Conservation (phyloP, 495 filamentous ascomycete genomes). For the Cenococcum geophilum region DNA sequence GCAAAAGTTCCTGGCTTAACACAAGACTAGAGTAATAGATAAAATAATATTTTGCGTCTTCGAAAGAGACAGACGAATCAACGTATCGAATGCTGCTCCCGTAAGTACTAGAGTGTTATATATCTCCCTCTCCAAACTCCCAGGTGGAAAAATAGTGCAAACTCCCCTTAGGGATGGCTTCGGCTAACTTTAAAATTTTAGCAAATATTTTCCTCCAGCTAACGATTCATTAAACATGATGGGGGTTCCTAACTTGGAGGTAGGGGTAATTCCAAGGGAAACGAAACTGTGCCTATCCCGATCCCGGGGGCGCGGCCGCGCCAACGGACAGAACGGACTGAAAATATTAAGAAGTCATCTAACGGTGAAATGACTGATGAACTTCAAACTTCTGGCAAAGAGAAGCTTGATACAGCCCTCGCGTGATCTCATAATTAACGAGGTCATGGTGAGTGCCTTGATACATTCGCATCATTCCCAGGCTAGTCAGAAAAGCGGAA, state of each 20-base stretch:
- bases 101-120: not conserved
- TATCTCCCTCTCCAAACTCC: not conserved
- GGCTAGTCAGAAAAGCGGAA: conserved; percentile 49
- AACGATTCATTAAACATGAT: not conserved
- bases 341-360: too few species aligned
- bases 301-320: too few species aligned
- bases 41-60: conserved; percentile 29
- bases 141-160: not conserved
- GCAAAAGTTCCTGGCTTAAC: conserved; percentile 19
- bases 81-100: conserved; percentile 24
- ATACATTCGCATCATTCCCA: conserved; percentile 51
- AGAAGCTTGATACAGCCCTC: not conserved
- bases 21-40: conserved; percentile 9
- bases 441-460: conserved; percentile 38
- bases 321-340: too few species aligned
- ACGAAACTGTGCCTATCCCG: not conserved
- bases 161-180: not conserved
- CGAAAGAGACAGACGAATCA: conserved; percentile 16
- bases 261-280: not conserved
- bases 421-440: not conserved
- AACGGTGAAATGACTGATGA: not conserved
- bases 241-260: not conserved
- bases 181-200: not conserved
- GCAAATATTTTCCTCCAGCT: conserved; percentile 1
- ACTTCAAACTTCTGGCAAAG: not conserved